Evolutionary conservation across 1,284 basidiomycete genomes (phyloP).

Genomic region (Erythrobasidium hasegawianum): DNA sequence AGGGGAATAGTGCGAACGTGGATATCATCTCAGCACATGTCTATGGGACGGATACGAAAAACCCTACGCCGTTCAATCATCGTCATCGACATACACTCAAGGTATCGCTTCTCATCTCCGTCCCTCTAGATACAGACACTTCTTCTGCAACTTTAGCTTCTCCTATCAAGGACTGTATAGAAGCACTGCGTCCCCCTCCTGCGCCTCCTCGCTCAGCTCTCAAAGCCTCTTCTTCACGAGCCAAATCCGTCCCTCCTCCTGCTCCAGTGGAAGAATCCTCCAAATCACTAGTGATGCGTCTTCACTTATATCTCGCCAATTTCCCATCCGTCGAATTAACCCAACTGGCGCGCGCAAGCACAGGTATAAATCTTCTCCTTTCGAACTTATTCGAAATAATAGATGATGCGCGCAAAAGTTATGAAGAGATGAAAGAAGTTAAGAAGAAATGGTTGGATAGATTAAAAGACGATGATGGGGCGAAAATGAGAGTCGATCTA

Average conservation of each 20-base stretch:
- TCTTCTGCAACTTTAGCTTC: not conserved
- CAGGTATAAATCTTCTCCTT: conserved; percentile 3
- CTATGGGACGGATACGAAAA: not conserved
- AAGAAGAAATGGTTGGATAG: conserved; percentile 21
- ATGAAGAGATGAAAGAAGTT: conserved; percentile 21
- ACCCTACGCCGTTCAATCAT: conserved; percentile 9
- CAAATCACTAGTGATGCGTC: conserved; percentile 1
- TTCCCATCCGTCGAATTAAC: not conserved
- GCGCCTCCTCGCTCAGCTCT: not conserved
- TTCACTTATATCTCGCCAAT: conserved; percentile 6
- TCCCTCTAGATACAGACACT: not conserved
- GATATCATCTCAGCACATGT: conserved; percentile 19
- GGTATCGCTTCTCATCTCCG: conserved; percentile 9
- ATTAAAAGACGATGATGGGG: conserved; percentile 11
- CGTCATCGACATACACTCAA: not conserved
- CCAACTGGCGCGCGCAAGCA: conserved; percentile 15
- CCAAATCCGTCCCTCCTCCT: not conserved
- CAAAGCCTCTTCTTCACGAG: no score
- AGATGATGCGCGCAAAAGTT: conserved; percentile 21
- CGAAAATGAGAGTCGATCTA: not conserved
- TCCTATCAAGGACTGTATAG: not conserved
- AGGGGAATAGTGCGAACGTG: not conserved
- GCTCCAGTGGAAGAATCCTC: not conserved
- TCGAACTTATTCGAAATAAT: conserved; percentile 18
- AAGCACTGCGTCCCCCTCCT: no score